Base-by-base conservation (phyloP, 345 rosid genomes). In the Turritis glabra region DNA sequence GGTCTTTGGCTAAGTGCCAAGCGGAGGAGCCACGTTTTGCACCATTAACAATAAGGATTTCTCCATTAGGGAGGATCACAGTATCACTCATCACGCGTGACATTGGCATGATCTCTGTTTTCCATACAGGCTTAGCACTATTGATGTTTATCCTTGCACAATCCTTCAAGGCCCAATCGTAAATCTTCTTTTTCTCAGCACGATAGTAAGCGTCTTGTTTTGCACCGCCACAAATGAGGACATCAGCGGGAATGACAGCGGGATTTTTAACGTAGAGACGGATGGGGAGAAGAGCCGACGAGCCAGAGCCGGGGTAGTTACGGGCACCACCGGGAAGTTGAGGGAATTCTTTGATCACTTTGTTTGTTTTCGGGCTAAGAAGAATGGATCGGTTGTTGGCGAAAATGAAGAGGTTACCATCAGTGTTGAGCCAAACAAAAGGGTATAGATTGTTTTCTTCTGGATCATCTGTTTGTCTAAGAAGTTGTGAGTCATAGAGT, bases 371-470 rank as follows among this genome's bases (percentile, higher is more conserved):
- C 1, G 93, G 89, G 67, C 82, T 58, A 33, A 94, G 81, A n/a
- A 88, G 82, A 58, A 94, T 72, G 8, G 97, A 84, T 2, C 94
- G 87, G 19, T 82, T 60, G 80, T 92, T 92, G 67, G 97, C 92
- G 41, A 92, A 90, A 57, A 92, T 77, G 81, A 92, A 92, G 73
- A 90, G 83, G 73, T 84, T 92, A 25, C 97, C 96, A n/a, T 92
- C 96, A 2, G 97, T 88, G 55, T 83, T 77, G 21, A 92, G 93
- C 75, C 84, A 75, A 60, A 92, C 86, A 22, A 84, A 88, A 3
- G 97, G 97, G 85, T 92, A 92, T 12, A 92, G 67, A 57, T 92
- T 92, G 90, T 91, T 91, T 80, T 91, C 96, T 0, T 79, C 80
- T 1, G 62, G 46, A 38, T 87, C 91, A 38, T 79, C 38, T 10